These are phyloP conservation scores for Solanum aculeatissimum DNA, from an alignment of 305 asterid genomes.

Conservation along the genomic window DNA sequence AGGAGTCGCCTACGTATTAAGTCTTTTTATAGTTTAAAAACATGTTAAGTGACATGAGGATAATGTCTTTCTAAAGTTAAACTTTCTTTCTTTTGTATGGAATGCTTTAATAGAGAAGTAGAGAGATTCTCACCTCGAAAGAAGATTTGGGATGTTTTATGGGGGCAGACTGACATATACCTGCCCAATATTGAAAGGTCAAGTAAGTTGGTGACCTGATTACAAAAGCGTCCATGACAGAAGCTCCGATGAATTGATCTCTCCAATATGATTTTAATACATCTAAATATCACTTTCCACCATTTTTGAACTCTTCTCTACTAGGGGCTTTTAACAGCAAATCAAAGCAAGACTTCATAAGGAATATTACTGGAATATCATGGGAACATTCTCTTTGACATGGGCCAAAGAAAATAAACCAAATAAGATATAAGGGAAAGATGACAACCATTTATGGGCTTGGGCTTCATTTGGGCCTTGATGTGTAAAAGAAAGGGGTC, in stretches of 20 bases:
- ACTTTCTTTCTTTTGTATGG: not conserved
- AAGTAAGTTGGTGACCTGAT: not conserved
- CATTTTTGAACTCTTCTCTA: not conserved
- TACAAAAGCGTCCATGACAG: fast-evolving
- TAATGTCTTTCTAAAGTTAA: too few relatives aligned
- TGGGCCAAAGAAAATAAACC: not conserved
- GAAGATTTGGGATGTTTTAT: not conserved
- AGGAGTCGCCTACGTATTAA: not conserved
- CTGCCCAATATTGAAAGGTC: not conserved
- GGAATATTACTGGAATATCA: slow-evolving; percentile 28
- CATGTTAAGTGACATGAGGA: not conserved
- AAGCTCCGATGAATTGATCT: not conserved
- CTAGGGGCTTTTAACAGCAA: not conserved
- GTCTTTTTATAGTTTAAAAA: not conserved
- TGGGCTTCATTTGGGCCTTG: not conserved
- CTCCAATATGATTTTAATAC: not conserved
- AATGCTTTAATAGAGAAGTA: not conserved
- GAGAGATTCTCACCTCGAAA: not conserved
- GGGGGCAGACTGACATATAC: not conserved
- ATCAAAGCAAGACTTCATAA: not conserved
- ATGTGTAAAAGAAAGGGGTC: not conserved
- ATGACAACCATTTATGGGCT: not conserved
- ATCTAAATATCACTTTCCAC: not conserved
- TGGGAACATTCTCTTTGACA: not conserved
- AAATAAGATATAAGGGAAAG: not conserved